Evolutionary conservation across 805 yeast species (phyloP), one percentile per base, ranked within the genome.

Genomic region (Clavispora asparagi): DNA sequence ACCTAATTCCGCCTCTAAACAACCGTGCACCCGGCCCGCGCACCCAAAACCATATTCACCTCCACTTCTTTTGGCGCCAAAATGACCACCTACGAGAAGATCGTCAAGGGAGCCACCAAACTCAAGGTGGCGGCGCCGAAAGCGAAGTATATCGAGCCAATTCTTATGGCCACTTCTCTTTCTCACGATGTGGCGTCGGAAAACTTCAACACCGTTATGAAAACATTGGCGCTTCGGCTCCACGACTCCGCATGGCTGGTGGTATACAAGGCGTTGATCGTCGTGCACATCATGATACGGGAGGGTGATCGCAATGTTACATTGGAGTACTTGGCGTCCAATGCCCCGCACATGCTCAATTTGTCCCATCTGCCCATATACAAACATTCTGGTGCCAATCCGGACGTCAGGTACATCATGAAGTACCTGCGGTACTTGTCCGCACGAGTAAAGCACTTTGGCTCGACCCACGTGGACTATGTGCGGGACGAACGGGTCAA

Each of bases 71-170:
- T 31, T 19, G 39, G 37, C 37, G 37, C 37, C 37, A 33, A 11
- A 19, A 55, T 56, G 59, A 50, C 58, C 26, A 54, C 58, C 1
- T 83, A 81, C 60, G 84, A 83, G 51, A 86, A 85, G 66, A 72
- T 85, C 48, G 94, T 86, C 53, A 87, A 86, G 70, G 74, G 75
- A 14, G 74, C 73, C 54, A 68, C 77, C 52, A 67, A 71, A 56
- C 68, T 72, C 49, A 70, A 71, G 81, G 78, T 88, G 69, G 98
- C 98, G 10, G 96, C 98, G n/a, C 99, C 99, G 7, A 94, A 94
- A 67, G 85, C 95, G 33, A 94, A 94, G 64, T 94, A 94, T 62
- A 82, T 94, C 44, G 98, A 92, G 68, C 98, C 98, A 1, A 88
- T 94, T 43, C 73, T 94, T 29, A 76, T 82, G 74, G 74, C 85